phyloP scores from a whole-genome alignment of 441 rosid genomes.

The Hypseocharis bilobata region DNA sequence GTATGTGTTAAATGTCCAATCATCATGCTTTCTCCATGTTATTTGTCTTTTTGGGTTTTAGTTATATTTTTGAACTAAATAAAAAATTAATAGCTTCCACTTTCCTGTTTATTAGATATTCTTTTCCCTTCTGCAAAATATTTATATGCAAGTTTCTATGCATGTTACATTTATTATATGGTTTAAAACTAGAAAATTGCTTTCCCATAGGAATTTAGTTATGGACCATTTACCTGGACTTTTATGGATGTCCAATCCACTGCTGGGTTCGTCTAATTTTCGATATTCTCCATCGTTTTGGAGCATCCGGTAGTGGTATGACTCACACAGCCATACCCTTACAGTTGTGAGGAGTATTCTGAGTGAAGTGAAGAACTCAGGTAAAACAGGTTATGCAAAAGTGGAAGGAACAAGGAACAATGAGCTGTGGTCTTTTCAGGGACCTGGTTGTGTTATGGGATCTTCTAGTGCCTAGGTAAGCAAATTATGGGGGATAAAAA shows the following conservation, averaged over 20 bases:
- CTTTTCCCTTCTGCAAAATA: neutral
- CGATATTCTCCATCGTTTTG: neutral
- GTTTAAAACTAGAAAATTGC: neutral
- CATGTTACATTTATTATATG: neutral
- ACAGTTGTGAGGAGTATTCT: neutral
- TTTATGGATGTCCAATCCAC: neutral
- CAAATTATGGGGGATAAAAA: too few relatives aligned
- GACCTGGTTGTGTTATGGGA: too few relatives aligned
- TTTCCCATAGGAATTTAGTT: neutral
- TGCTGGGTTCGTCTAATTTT: neutral
- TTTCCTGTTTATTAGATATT: neutral
- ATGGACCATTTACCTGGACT: neutral
- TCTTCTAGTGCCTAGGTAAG: too few relatives aligned
- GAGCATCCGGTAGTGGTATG: neutral
- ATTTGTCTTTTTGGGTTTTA: neutral
- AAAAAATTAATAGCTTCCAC: neutral
- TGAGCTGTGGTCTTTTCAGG: too few relatives aligned
- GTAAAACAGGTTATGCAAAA: too few relatives aligned
- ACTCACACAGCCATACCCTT: too few relatives aligned
- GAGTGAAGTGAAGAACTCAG: too few relatives aligned
- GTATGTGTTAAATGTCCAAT: slow-evolving; percentile 23
- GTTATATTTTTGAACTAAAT: neutral
- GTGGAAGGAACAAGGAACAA: too few relatives aligned
- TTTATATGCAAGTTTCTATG: neutral
- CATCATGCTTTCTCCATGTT: neutral